Evolutionary conservation across 352 stramenopile genomes (phyloP).

Genomic region (Blastocystis sp.): DNA sequence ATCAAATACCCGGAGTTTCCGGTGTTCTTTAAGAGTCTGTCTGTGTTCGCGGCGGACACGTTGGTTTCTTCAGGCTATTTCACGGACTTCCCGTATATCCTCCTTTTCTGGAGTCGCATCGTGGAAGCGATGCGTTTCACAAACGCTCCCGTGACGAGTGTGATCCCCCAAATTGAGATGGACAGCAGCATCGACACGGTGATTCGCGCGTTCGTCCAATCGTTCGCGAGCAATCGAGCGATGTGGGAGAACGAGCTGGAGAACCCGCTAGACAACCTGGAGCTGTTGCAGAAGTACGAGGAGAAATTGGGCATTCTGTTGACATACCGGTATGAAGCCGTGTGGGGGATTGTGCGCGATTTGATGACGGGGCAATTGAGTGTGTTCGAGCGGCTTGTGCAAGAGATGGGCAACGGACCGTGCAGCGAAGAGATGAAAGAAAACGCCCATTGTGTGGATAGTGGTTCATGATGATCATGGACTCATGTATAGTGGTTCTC

Average conservation of each 20-base stretch:
- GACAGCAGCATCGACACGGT: background rate
- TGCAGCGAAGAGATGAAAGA: background rate
- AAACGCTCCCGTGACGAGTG: constrained; percentile 1
- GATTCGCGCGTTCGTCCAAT: constrained; percentile 11
- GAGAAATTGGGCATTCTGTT: constrained; percentile 28
- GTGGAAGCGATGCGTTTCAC: constrained; percentile 46
- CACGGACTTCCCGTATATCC: constrained; percentile 42
- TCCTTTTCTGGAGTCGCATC: constrained; percentile 38
- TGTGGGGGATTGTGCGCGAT: background rate
- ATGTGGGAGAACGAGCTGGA: constrained; percentile 1
- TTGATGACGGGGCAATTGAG: background rate
- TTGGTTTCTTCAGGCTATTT: constrained; percentile 16
- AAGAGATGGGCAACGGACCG: background rate
- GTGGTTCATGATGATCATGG: background rate
- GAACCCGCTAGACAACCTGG: background rate
- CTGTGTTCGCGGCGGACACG: constrained; percentile 1
- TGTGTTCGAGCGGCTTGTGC: background rate
- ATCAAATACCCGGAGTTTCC: constrained; percentile 44
- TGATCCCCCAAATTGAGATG: background rate
- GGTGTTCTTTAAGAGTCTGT: background rate
- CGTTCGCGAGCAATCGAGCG: background rate
- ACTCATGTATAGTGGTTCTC: constrained; percentile 17
- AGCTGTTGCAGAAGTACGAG: constrained; percentile 1
- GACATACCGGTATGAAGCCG: background rate
- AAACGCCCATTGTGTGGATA: background rate